Percentiles rank a stretch among this genome's conserved stretches.
phyloP scores from a whole-genome alignment of 768 basidiomycete genomes.

The Suillus alpinus region DNA sequence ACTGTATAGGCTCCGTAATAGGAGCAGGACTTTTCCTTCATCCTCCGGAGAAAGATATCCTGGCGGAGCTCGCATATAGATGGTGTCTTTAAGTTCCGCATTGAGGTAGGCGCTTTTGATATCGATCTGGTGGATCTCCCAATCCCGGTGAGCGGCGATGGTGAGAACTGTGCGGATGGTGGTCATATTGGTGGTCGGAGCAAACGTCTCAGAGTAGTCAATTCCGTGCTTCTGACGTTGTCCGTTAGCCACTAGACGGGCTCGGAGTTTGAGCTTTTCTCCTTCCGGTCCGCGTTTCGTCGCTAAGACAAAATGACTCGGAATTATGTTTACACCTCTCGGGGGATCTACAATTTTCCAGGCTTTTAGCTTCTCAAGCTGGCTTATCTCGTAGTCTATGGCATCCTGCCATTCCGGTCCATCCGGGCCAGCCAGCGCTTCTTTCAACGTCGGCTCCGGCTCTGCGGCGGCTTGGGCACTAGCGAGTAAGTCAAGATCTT shows the following conservation, averaged over 20 bases:
- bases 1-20: too few relatives aligned
- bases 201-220: slow-evolving; percentile 23
- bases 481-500: too few relatives aligned
- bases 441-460: background rate
- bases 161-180: slow-evolving; percentile 12
- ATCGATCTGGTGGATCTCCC: slow-evolving; percentile 12
- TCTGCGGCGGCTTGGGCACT: background rate
- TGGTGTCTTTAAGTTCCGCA: slow-evolving; percentile 6
- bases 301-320: slow-evolving; percentile 5
- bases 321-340: slow-evolving; percentile 24
- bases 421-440: slow-evolving; percentile 2
- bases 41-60: too few relatives aligned
- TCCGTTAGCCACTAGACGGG: slow-evolving; percentile 2
- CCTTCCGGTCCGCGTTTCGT: background rate
- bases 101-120: slow-evolving; percentile 16
- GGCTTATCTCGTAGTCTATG: slow-evolving; percentile 11
- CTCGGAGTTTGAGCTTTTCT: background rate
- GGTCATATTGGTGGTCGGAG: slow-evolving; percentile 9
- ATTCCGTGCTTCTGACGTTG: background rate
- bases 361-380: slow-evolving; percentile 20
- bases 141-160: slow-evolving; percentile 9
- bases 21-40: too few relatives aligned
- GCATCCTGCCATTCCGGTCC: slow-evolving; percentile 1
- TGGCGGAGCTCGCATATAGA: too few relatives aligned
- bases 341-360: slow-evolving; percentile 27